These are phyloP conservation scores for Kalaharituber pfeilii DNA, from an alignment of 2,329 filamentous ascomycete species.

Conservation along the genomic window DNA sequence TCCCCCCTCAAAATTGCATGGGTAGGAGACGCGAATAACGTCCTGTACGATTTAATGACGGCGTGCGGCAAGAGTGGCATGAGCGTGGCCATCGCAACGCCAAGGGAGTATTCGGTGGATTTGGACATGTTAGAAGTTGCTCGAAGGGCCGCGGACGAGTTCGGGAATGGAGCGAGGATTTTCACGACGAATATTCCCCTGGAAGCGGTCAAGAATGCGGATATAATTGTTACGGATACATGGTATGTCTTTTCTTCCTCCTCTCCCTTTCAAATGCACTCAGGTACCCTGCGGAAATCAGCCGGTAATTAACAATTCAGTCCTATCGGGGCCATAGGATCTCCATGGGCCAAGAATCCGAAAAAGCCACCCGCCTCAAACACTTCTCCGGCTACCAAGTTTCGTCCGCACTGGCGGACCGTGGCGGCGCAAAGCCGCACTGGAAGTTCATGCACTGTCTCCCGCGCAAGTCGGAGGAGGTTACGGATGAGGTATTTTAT, in stretches of 20 bases:
- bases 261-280: background rate
- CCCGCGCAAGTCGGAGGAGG: slow-evolving; percentile 80
- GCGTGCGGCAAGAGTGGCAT: slow-evolving; percentile 75
- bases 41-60: slow-evolving; percentile 83
- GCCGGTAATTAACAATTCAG: background rate
- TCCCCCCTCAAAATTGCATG: slow-evolving; percentile 69
- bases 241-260: slow-evolving; percentile 36
- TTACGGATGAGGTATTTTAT: slow-evolving; percentile 89
- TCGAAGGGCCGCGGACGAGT: slow-evolving; percentile 5
- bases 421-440: slow-evolving; percentile 65
- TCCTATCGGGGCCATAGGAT: slow-evolving; percentile 30
- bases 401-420: slow-evolving; percentile 64
- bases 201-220: slow-evolving; percentile 66
- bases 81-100: slow-evolving; percentile 72
- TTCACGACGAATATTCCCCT: slow-evolving; percentile 45
- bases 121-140: slow-evolving; percentile 43
- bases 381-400: slow-evolving; percentile 86
- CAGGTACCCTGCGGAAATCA: background rate
- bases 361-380: slow-evolving; percentile 56
- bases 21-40: slow-evolving; percentile 94
- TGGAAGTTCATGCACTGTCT: slow-evolving; percentile 99
- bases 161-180: slow-evolving; percentile 13
- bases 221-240: slow-evolving; percentile 88
- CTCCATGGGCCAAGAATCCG: slow-evolving; percentile 91
- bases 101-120: slow-evolving; percentile 68